These are phyloP conservation scores for Sporisorium reilianum DNA, from an alignment of 1,284 basidiomycete genomes.

Conservation along the genomic window DNA sequence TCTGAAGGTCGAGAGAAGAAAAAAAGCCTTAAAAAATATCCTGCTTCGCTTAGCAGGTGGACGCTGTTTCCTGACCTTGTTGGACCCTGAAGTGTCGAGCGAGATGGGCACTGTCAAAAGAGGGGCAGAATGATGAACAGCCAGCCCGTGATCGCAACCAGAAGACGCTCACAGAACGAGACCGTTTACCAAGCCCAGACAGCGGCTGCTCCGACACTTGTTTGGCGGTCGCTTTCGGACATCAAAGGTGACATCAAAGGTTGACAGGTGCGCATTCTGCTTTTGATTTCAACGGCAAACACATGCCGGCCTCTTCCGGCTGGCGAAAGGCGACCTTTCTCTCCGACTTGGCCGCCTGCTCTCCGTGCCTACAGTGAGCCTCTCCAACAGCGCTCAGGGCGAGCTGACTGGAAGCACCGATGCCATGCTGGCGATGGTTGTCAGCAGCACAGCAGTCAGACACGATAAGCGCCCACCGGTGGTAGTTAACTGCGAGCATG, in stretches of 20 bases:
- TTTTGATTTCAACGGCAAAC: too few species aligned
- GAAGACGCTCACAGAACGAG: neutral
- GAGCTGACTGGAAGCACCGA: too few species aligned
- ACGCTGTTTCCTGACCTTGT: neutral
- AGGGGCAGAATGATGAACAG: neutral
- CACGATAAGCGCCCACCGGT: too few species aligned
- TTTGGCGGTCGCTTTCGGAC: conserved; percentile 10
- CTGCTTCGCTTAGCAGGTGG: neutral
- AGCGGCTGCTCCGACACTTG: too few species aligned
- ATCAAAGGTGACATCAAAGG: too few species aligned
- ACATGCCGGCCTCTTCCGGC: conserved; percentile 11
- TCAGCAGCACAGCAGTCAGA: too few species aligned
- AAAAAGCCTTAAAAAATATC: neutral
- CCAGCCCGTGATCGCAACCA: neutral
- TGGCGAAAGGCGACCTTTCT: neutral
- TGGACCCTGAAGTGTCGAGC: conserved; percentile 10
- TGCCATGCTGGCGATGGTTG: too few species aligned
- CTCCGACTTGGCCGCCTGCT: neutral
- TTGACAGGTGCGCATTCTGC: neutral
- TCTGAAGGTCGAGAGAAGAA: neutral
- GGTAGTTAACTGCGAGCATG: too few species aligned
- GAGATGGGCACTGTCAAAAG: neutral
- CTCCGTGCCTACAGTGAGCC: too few species aligned
- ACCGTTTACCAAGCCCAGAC: too few species aligned
- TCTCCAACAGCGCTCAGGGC: too few species aligned